phyloP scores from a whole-genome alignment of 2,329 filamentous ascomycete species.

The Penicillium sp. region DNA sequence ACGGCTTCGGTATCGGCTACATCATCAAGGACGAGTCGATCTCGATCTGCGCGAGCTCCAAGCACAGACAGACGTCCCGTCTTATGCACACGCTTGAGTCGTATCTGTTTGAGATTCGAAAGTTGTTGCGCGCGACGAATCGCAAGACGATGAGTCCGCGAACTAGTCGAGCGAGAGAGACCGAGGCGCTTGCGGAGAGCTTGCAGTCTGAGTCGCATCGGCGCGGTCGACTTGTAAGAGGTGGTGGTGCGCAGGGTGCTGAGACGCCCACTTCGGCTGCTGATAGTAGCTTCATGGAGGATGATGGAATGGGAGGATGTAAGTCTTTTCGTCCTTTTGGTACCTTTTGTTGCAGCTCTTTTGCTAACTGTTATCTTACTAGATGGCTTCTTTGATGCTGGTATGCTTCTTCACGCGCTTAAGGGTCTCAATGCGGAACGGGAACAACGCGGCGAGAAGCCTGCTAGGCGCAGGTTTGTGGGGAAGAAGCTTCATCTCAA shows the following conservation, averaged over 20 bases:
- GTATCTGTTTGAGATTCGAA: slow-evolving; percentile 83
- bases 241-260: slow-evolving; percentile 44
- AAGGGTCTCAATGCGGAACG: slow-evolving; percentile 48
- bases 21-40: slow-evolving; percentile 94
- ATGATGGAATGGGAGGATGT: slow-evolving; percentile 90
- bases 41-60: slow-evolving; percentile 82
- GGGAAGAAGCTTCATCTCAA: slow-evolving; percentile 43
- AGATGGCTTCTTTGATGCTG: slow-evolving; percentile 97
- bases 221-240: slow-evolving; percentile 61
- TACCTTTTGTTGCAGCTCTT: neutral
- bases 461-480: slow-evolving; percentile 34
- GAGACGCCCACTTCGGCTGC: slow-evolving; percentile 57
- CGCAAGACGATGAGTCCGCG: slow-evolving; percentile 46
- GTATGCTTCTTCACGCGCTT: slow-evolving; percentile 82
- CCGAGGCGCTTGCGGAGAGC: slow-evolving; percentile 42
- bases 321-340: slow-evolving; percentile 43
- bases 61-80: slow-evolving; percentile 84
- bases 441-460: slow-evolving; percentile 31
- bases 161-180: slow-evolving; percentile 53
- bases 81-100: slow-evolving; percentile 83
- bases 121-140: slow-evolving; percentile 65
- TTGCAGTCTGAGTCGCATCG: slow-evolving; percentile 44
- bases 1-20: slow-evolving; percentile 95
- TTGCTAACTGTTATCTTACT: slow-evolving; percentile 11
- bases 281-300: slow-evolving; percentile 63